A percentile compares a stretch with the other conserved stretches of the same genome.
These are phyloP conservation scores for Colletotrichum godetiae DNA, from an alignment of 2,329 filamentous ascomycete species.

Conservation along the genomic window DNA sequence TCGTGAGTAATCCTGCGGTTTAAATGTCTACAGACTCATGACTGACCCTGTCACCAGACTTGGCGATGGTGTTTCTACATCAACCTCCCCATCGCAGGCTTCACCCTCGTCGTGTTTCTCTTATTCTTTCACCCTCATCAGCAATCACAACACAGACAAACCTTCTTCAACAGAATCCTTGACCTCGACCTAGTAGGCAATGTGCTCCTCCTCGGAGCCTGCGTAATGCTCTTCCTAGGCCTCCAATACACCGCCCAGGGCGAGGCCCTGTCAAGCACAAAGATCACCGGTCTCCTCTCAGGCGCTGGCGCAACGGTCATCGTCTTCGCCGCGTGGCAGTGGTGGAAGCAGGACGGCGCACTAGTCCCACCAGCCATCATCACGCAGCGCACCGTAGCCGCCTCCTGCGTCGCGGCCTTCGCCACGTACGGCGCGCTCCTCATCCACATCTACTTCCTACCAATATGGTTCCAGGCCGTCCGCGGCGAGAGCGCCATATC, in stretches of 20 bases:
- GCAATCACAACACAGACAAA: conserved; percentile 40
- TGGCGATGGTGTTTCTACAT: conserved; percentile 38
- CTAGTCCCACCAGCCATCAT: conserved; percentile 56
- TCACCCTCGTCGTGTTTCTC: conserved; percentile 42
- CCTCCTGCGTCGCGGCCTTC: conserved; percentile 52
- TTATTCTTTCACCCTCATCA: conserved; percentile 41
- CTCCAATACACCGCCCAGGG: conserved; percentile 58
- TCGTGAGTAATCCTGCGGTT: conserved; percentile 39
- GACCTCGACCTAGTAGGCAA: conserved; percentile 53
- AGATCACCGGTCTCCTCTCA: conserved; percentile 53
- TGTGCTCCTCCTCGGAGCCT: conserved; percentile 54
- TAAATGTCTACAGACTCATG: too few species aligned
- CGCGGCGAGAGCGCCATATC: conserved; percentile 43
- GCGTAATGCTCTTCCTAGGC: conserved; percentile 59
- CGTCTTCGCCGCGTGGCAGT: conserved; percentile 55
- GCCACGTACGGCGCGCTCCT: conserved; percentile 55
- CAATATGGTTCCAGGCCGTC: conserved; percentile 52
- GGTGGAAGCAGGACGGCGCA: conserved; percentile 53
- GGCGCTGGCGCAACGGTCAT: conserved; percentile 40
- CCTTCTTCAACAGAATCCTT: conserved; percentile 40
- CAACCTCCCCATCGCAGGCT: conserved; percentile 42
- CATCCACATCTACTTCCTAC: conserved; percentile 58
- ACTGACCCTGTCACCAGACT: conserved; percentile 36
- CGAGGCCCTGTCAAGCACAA: conserved; percentile 55
- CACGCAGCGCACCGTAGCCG: conserved; percentile 54